Conservation (phyloP, 768 basidiomycete species). For the Favolaschia claudopus region DNA sequence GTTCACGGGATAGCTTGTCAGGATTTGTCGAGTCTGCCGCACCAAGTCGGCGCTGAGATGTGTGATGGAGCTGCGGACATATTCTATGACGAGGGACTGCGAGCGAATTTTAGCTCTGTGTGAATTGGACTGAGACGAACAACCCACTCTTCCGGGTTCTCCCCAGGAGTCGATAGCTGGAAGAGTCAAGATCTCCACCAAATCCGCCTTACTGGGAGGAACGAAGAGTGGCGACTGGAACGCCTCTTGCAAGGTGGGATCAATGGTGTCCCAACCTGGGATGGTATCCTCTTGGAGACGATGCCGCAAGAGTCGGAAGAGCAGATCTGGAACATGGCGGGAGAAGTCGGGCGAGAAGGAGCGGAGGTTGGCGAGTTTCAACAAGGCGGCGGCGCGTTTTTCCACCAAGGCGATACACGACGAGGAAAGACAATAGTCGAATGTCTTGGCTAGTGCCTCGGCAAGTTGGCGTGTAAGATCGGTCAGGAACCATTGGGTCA, state of each 20-base stretch:
- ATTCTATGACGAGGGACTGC: slow-evolving; percentile 31
- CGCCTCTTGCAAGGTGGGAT: slow-evolving; percentile 35
- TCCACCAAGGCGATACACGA: slow-evolving; percentile 41
- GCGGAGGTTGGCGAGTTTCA: slow-evolving; percentile 47
- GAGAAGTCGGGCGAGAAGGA: slow-evolving; percentile 35
- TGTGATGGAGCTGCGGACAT: slow-evolving; percentile 40
- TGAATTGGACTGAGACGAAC: slow-evolving; percentile 34
- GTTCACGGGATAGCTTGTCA: slow-evolving; percentile 17
- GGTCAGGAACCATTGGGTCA: slow-evolving; percentile 56
- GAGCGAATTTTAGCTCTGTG: not conserved
- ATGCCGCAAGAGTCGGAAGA: slow-evolving; percentile 49
- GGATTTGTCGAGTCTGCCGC: slow-evolving; percentile 28
- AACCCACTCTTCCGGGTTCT: slow-evolving; percentile 37
- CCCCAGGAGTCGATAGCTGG: slow-evolving; percentile 48
- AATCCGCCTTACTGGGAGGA: slow-evolving; percentile 39
- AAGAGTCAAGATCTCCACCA: slow-evolving; percentile 45
- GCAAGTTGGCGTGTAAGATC: slow-evolving; percentile 54
- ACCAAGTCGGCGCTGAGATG: slow-evolving; percentile 35
- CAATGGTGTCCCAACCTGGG: slow-evolving; percentile 45
- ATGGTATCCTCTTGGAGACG: slow-evolving; percentile 54
- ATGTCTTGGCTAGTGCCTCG: slow-evolving; percentile 47
- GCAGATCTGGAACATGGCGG: slow-evolving; percentile 40
- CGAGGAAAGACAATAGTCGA: slow-evolving; percentile 52
- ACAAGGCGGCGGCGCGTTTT: slow-evolving; percentile 47
- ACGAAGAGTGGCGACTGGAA: slow-evolving; percentile 29